A percentile compares a stretch with the other conserved stretches of the same genome.
phyloP scores from a whole-genome alignment of 164 flowering plant genomes.

The Piper betle region DNA sequence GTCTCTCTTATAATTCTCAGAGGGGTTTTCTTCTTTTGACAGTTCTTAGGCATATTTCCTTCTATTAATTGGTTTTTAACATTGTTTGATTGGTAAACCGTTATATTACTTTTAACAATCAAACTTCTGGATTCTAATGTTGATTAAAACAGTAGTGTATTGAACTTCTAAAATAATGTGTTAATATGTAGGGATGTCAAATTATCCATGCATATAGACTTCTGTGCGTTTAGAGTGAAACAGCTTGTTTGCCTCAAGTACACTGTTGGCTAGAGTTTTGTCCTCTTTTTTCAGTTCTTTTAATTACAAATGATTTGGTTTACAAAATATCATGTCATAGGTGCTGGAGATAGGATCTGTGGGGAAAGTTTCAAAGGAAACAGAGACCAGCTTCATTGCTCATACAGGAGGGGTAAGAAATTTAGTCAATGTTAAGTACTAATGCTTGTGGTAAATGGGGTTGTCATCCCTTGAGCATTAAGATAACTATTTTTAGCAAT shows the following conservation, averaged over 20 bases:
- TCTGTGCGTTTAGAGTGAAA: too few species aligned
- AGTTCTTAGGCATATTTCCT: too few species aligned
- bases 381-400: conserved; percentile 43
- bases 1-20: too few species aligned
- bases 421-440: conserved; percentile 1
- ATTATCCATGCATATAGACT: too few species aligned
- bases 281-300: not conserved
- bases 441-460: too few species aligned
- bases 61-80: too few species aligned
- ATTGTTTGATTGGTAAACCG: too few species aligned
- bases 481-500: not conserved
- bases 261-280: not conserved
- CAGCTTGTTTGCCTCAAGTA: not conserved
- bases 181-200: too few species aligned
- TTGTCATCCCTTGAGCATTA: not conserved
- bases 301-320: not conserved
- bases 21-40: too few species aligned
- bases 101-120: not conserved
- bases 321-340: conserved; percentile 17
- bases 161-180: too few species aligned
- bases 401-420: conserved; percentile 50
- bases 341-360: conserved; percentile 90
- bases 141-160: too few species aligned
- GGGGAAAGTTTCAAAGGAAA: conserved; percentile 49
- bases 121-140: not conserved